phyloP scores from a whole-genome alignment of 805 yeast species.

The Teunomyces aglyptinius region DNA sequence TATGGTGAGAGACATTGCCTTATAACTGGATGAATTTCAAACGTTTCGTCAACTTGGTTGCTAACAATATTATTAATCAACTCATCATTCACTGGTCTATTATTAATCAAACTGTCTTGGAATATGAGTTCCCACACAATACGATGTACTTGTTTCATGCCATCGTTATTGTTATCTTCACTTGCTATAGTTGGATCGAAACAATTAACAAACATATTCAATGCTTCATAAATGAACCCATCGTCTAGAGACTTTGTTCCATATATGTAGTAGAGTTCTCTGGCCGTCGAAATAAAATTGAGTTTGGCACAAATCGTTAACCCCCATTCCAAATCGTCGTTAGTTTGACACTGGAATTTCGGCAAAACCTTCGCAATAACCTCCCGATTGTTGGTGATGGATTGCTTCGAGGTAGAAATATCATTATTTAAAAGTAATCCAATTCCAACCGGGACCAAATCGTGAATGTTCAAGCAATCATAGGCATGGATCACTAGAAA shows the following conservation, averaged over 20 bases:
- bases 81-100: slow-evolving; percentile 55
- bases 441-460: slow-evolving; percentile 64
- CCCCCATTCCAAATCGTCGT: slow-evolving; percentile 80
- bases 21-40: slow-evolving; percentile 51
- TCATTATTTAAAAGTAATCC: slow-evolving; percentile 50
- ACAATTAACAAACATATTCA: slow-evolving; percentile 62
- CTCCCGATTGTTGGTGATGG: slow-evolving; percentile 28
- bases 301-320: slow-evolving; percentile 69
- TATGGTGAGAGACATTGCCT: slow-evolving; percentile 72
- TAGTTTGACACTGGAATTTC: slow-evolving; percentile 56
- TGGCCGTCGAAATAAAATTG: slow-evolving; percentile 57
- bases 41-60: slow-evolving; percentile 31
- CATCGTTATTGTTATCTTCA: slow-evolving; percentile 20
- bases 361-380: slow-evolving; percentile 60
- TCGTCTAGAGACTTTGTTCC: slow-evolving; percentile 50
- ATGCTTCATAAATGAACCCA: slow-evolving; percentile 60
- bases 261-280: slow-evolving; percentile 48
- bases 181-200: slow-evolving; percentile 41
- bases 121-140: slow-evolving; percentile 60
- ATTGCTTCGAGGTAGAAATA: slow-evolving; percentile 44
- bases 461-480: slow-evolving; percentile 50
- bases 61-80: slow-evolving; percentile 50
- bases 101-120: slow-evolving; percentile 55
- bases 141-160: slow-evolving; percentile 46
- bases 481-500: slow-evolving; percentile 55